phyloP scores from a whole-genome alignment of 2,329 filamentous ascomycete species.

The Neofusicoccum parvum region DNA sequence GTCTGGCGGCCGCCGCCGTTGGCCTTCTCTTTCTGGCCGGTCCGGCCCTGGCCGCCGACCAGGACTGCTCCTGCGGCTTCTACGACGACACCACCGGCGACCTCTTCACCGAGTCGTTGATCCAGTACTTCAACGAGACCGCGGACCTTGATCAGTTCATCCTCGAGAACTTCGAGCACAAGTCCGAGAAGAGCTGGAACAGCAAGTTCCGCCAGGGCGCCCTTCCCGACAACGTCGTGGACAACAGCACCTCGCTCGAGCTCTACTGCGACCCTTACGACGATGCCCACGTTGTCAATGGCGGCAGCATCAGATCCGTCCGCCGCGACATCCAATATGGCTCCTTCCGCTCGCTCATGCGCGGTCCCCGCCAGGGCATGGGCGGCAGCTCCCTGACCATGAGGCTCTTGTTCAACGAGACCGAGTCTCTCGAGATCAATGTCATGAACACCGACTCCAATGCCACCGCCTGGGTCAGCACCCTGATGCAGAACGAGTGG shows the following conservation, averaged over 20 bases:
- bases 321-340: constrained; percentile 53
- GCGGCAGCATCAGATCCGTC: constrained; percentile 45
- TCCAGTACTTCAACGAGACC: constrained; percentile 56
- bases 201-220: constrained; percentile 48
- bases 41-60: neutral
- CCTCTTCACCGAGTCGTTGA: constrained; percentile 51
- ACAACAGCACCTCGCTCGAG: constrained; percentile 34
- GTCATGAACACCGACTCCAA: constrained; percentile 48
- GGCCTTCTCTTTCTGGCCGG: constrained; percentile 3
- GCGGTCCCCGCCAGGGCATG: constrained; percentile 38
- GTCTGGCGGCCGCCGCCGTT: neutral
- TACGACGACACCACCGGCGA: constrained; percentile 41
- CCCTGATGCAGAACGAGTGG: constrained; percentile 43
- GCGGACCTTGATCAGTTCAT: constrained; percentile 41
- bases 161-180: constrained; percentile 45
- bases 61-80: constrained; percentile 50
- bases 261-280: constrained; percentile 38
- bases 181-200: constrained; percentile 52
- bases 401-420: constrained; percentile 49
- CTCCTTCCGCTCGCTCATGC: constrained; percentile 48
- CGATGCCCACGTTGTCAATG: constrained; percentile 45
- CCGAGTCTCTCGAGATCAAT: constrained; percentile 46
- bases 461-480: constrained; percentile 42
- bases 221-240: constrained; percentile 40
- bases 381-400: constrained; percentile 50